Conservation (phyloP, 257 asterid species). For the Salvia rosmarinus region DNA sequence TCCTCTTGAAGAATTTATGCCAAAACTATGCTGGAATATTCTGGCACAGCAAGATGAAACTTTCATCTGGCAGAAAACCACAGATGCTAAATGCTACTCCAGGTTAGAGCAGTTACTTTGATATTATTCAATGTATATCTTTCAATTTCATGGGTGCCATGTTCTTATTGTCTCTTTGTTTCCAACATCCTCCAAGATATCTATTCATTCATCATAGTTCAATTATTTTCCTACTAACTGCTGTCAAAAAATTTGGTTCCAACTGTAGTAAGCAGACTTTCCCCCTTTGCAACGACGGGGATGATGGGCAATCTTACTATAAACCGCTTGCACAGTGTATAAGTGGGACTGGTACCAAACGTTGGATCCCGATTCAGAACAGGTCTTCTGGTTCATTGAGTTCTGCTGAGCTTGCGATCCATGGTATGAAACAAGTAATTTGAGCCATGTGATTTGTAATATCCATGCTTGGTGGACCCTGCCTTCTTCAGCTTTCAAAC, state of each 20-base stretch:
- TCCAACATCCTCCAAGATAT: background rate
- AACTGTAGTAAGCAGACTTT: slow-evolving; percentile 49
- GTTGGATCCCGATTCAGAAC: slow-evolving; percentile 80
- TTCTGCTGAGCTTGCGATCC: slow-evolving; percentile 61
- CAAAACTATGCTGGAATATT: slow-evolving; percentile 78
- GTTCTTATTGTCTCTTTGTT: slow-evolving; percentile 3
- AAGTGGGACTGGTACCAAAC: slow-evolving; percentile 68
- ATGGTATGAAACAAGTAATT: slow-evolving; percentile 54
- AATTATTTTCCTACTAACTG: slow-evolving; percentile 9
- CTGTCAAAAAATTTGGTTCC: slow-evolving; percentile 26
- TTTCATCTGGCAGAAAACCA: slow-evolving; percentile 81
- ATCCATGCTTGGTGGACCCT: slow-evolving; percentile 1
- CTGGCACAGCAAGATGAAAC: slow-evolving; percentile 86
- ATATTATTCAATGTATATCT: slow-evolving; percentile 24
- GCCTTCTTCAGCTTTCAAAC: slow-evolving; percentile 28
- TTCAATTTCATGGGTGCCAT: background rate
- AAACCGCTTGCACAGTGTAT: slow-evolving; percentile 73
- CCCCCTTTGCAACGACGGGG: slow-evolving; percentile 80
- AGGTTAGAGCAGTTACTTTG: slow-evolving; percentile 53
- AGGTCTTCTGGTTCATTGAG: slow-evolving; percentile 52
- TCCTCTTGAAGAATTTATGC: slow-evolving; percentile 68
- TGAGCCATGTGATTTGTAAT: slow-evolving; percentile 15
- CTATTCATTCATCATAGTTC: slow-evolving; percentile 6
- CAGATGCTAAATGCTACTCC: slow-evolving; percentile 74
- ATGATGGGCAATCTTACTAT: slow-evolving; percentile 71